These are phyloP conservation scores for Helianthus tuberosus DNA, from an alignment of 129 eudicot species.

Conservation along the genomic window DNA sequence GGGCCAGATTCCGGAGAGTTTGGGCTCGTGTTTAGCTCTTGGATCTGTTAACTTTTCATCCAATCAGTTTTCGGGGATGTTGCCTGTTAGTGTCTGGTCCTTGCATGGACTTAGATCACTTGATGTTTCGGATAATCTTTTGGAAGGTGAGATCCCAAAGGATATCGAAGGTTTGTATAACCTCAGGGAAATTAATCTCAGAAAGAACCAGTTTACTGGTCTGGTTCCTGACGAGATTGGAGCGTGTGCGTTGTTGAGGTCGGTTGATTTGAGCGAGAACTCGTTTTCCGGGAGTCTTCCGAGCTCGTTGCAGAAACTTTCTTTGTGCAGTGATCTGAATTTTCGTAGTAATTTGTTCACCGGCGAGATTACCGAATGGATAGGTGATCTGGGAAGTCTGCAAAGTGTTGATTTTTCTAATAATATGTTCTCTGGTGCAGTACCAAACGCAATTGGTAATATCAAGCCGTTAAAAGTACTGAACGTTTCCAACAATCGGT, in stretches of 20 bases:
- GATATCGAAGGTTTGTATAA: slow-evolving; percentile 64
- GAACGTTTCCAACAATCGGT: slow-evolving; percentile 57
- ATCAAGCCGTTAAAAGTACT: slow-evolving; percentile 63
- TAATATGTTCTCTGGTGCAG: slow-evolving; percentile 58
- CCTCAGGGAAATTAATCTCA: slow-evolving; percentile 54
- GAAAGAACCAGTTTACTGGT: slow-evolving; percentile 65
- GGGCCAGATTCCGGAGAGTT: slow-evolving; percentile 71
- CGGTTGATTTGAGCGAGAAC: slow-evolving; percentile 77
- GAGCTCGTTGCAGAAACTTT: slow-evolving; percentile 65
- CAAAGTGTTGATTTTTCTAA: slow-evolving; percentile 75
- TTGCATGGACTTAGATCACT: slow-evolving; percentile 67
- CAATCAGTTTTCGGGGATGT: slow-evolving; percentile 74
- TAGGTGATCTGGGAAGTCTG: slow-evolving; percentile 75
- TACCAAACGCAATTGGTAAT: slow-evolving; percentile 65
- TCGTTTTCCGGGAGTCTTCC: slow-evolving; percentile 69
- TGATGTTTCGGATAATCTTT: slow-evolving; percentile 71
- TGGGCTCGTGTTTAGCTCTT: slow-evolving; percentile 62
- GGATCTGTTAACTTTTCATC: slow-evolving; percentile 58
- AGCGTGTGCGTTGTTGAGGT: slow-evolving; percentile 61
- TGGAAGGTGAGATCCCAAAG: slow-evolving; percentile 73
- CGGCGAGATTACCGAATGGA: slow-evolving; percentile 70
- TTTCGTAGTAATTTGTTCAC: slow-evolving; percentile 53
- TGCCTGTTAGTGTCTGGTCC: slow-evolving; percentile 68
- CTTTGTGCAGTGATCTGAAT: slow-evolving; percentile 48
- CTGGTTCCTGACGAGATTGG: slow-evolving; percentile 72